Evolutionary conservation across 352 stramenopile species (phyloP).

Genomic region (Aphanomyces invadans): DNA sequence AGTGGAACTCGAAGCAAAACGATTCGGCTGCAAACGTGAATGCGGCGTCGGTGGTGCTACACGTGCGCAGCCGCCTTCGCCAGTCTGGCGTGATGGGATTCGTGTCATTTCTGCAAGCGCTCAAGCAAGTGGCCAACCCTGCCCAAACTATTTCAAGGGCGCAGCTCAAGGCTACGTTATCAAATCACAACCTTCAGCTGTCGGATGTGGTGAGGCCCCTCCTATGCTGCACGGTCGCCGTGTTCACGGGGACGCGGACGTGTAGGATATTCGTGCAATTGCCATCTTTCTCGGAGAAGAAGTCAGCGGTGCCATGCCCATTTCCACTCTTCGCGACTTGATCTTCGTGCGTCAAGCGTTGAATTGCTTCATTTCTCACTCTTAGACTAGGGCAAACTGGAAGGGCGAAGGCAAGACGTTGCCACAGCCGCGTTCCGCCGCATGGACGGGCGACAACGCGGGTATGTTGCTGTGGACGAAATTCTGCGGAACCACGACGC

Average conservation of each 20-base stretch:
- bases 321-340: constrained; percentile 49
- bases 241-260: neutral
- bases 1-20: constrained; percentile 66
- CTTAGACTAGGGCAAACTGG: constrained; percentile 33
- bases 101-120: constrained; percentile 25
- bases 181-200: constrained; percentile 37
- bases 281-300: constrained; percentile 32
- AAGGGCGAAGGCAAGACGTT: constrained; percentile 45
- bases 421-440: constrained; percentile 60
- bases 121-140: constrained; percentile 32
- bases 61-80: constrained; percentile 36
- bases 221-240: neutral
- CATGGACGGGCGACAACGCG: constrained; percentile 51
- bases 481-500: constrained; percentile 45
- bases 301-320: constrained; percentile 37
- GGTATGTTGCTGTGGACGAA: constrained; percentile 49
- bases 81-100: constrained; percentile 40
- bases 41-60: constrained; percentile 35
- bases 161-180: constrained; percentile 50
- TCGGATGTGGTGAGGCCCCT: constrained; percentile 42
- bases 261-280: constrained; percentile 48
- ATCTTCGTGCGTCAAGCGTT: constrained; percentile 38
- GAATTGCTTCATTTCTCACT: neutral
- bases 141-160: constrained; percentile 36
- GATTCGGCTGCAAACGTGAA: constrained; percentile 57